Evolutionary conservation across 164 flowering plant species (phyloP).

Genomic region (Piper betle): DNA sequence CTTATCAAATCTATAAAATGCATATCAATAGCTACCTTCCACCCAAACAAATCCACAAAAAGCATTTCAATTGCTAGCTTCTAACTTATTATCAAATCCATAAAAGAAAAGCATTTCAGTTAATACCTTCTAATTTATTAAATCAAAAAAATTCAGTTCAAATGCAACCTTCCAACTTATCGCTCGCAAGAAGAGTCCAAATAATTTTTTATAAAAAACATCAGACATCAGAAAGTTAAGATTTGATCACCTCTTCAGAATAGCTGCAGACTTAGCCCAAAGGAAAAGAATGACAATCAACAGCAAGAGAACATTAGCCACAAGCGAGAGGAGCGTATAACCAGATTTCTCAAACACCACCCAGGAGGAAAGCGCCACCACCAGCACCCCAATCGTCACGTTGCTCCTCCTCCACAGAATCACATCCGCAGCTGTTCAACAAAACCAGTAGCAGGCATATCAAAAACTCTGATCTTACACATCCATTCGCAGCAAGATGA

Average conservation of each 20-base stretch:
- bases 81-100: background rate
- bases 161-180: background rate
- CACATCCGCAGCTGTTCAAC: conserved; percentile 75
- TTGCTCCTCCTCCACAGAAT: conserved; percentile 68
- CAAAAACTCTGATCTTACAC: too few species aligned
- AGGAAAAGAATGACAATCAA: conserved; percentile 60
- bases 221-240: background rate
- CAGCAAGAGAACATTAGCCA: conserved; percentile 69
- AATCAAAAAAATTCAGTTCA: background rate
- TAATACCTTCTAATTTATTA: background rate
- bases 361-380: conserved; percentile 54
- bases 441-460: background rate
- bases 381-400: conserved; percentile 42
- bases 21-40: too few species aligned
- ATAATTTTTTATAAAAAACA: background rate
- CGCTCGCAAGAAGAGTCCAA: too few species aligned
- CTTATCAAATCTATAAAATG: too few species aligned
- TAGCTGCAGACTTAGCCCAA: conserved; percentile 89
- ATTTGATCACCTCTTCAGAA: conserved; percentile 53
- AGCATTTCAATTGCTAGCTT: background rate
- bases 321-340: conserved; percentile 61
- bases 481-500: too few species aligned
- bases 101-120: background rate
- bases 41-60: background rate
- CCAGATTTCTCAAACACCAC: conserved; percentile 80